Evolutionary conservation across 176 grass and related monocot species (phyloP).

Genomic region (Alopecurus myosuroides): DNA sequence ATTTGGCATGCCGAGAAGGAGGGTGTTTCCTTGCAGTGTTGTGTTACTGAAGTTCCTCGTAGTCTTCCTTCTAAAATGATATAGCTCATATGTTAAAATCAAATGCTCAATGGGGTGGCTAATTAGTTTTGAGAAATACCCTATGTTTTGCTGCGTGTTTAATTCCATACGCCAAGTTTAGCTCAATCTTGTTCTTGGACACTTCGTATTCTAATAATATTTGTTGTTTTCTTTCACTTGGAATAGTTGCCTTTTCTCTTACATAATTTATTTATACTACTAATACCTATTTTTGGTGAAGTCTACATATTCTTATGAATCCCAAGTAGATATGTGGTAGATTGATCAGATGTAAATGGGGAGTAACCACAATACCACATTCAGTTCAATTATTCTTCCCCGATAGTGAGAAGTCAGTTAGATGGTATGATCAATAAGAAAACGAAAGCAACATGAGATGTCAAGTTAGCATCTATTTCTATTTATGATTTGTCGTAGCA

Average conservation of each 20-base stretch:
- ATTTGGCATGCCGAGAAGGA: slow-evolving; percentile 7
- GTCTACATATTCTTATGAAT: neutral
- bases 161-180: neutral
- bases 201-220: neutral
- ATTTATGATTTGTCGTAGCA: neutral
- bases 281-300: neutral
- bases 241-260: neutral
- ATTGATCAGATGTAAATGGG: neutral
- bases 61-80: neutral
- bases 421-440: neutral
- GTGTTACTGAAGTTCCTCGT: neutral
- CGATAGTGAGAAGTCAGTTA: neutral
- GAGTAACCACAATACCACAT: neutral
- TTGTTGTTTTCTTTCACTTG: neutral
- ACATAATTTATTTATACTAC: neutral
- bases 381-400: neutral
- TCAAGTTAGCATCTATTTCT: neutral
- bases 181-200: neutral
- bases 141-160: neutral
- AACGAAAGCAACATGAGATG: neutral
- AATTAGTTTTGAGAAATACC: neutral
- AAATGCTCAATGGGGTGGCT: neutral
- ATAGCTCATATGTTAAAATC: neutral
- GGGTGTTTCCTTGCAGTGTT: slow-evolving; percentile 1
- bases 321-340: neutral